Evolutionary conservation across 305 asterid genomes (phyloP).

Genomic region (Solanum chacoense): DNA sequence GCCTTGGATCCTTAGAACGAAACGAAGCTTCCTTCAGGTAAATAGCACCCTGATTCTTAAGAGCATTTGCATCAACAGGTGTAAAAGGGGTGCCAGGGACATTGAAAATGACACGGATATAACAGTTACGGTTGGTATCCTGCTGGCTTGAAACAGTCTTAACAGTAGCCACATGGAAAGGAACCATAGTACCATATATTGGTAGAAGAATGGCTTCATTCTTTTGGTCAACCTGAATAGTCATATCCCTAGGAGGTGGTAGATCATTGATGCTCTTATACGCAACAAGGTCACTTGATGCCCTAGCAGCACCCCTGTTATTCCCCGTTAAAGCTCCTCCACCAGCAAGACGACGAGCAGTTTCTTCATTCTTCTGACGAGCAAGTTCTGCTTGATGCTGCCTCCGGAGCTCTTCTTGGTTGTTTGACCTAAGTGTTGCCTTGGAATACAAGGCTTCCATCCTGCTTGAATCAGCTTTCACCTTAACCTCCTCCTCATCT

Average conservation of each 20-base stretch:
- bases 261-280: constrained; percentile 55
- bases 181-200: constrained; percentile 58
- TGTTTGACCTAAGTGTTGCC: constrained; percentile 62
- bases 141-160: constrained; percentile 68
- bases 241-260: constrained; percentile 57
- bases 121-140: constrained; percentile 58
- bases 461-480: constrained; percentile 16
- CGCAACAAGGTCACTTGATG: constrained; percentile 48
- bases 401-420: constrained; percentile 51
- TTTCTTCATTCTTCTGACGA: constrained; percentile 62
- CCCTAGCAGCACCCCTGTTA: constrained; percentile 19
- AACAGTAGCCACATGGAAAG: constrained; percentile 68
- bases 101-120: constrained; percentile 58
- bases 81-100: constrained; percentile 72
- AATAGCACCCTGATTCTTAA: constrained; percentile 49
- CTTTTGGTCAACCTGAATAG: constrained; percentile 76
- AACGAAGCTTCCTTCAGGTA: constrained; percentile 56
- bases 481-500: constrained; percentile 16
- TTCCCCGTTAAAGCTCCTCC: constrained; percentile 24
- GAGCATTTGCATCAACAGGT: constrained; percentile 49
- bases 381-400: constrained; percentile 75
- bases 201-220: constrained; percentile 67
- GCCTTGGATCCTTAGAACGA: constrained; percentile 72
- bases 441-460: constrained; percentile 28
- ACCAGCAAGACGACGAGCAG: constrained; percentile 60